A percentile compares a stretch with the other conserved stretches of the same genome.
These are phyloP conservation scores for Cardamine chenopodiifolia DNA, from an alignment of 345 rosid genomes.

Conservation along the genomic window DNA sequence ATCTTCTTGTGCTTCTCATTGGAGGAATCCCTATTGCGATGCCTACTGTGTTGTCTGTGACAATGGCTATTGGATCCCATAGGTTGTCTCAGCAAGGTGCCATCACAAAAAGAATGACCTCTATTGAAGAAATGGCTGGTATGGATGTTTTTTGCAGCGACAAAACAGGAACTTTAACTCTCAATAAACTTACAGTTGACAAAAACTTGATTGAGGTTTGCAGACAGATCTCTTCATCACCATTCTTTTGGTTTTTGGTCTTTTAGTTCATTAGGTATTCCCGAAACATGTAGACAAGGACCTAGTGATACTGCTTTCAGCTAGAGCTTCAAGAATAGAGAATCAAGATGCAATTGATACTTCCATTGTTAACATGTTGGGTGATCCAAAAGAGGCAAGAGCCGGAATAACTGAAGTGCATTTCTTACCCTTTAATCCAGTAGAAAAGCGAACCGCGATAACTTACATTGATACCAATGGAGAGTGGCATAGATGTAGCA, in stretches of 20 bases:
- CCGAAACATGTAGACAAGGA: slow-evolving; percentile 51
- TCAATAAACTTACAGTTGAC: slow-evolving; percentile 94
- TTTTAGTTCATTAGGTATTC: slow-evolving; percentile 52
- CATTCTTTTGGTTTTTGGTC: not conserved
- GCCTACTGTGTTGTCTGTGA: slow-evolving; percentile 96
- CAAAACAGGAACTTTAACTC: slow-evolving; percentile 93
- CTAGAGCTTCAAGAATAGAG: slow-evolving; percentile 88
- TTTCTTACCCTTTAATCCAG: slow-evolving; percentile 85
- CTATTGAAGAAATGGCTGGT: slow-evolving; percentile 99
- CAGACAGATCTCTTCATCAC: not conserved
- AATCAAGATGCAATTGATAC: slow-evolving; percentile 98
- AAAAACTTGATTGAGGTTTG: slow-evolving; percentile 73
- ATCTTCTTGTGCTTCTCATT: slow-evolving; percentile 91
- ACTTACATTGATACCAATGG: slow-evolving; percentile 69
- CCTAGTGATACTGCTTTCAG: slow-evolving; percentile 61
- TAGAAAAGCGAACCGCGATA: slow-evolving; percentile 84
- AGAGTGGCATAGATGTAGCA: slow-evolving; percentile 76
- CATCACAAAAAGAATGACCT: slow-evolving; percentile 97
- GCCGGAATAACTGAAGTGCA: slow-evolving; percentile 73
- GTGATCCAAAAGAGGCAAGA: slow-evolving; percentile 86
- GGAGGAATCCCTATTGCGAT: slow-evolving; percentile 99
- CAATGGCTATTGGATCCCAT: slow-evolving; percentile 98
- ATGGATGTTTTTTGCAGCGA: slow-evolving; percentile 98
- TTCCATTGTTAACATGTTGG: slow-evolving; percentile 84
- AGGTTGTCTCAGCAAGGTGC: slow-evolving; percentile 92